Base-by-base conservation (phyloP, 495 filamentous ascomycete genomes). In the Saxispiralis lemnorum region DNA sequence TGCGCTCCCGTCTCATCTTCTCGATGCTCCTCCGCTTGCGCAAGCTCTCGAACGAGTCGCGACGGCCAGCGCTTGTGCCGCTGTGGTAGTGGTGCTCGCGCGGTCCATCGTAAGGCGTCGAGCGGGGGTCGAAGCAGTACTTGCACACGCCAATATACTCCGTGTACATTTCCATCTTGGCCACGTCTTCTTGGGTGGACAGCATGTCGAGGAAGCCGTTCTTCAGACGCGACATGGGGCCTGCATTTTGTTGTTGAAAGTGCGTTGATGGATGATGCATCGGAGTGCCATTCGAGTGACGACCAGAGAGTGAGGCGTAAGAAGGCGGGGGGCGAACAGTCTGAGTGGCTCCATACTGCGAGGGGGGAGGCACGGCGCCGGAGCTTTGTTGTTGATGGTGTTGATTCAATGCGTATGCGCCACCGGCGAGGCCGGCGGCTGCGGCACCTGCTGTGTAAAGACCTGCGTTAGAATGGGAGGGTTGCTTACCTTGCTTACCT, bases 131-230 rank as follows among this genome's bases (percentile, higher is more conserved):
- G 48, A 83, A 83, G 51, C 79, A 83, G 44, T 72, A 60, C 46
- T 63, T 69, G 59, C 79, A 83, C 6, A 81, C 69, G 15, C 79
- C 79, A 39, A 79, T 80, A 39, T 70, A 65, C 53, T 83, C 76
- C 2, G 78, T 79, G 48, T 83, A 83, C 51, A 79, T 76, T 56
- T 83, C 79, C 52, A 77, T 83, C 47, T 70, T 70, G 6, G 67
- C 72, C 2, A 83, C 75, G 11, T 72, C 79, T 49, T 83, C 74
- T 17, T 46, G 45, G 14, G 28, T 33, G 1, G 46, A 41, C 31
- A 53, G 38, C 12, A 53, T 31, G 20, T 53, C 49, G 38, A 53
- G 35, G 17, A 53, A 42, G 15, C 50, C 50, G 20, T 53, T 46
- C 36, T 45, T 53, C 7, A 53, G 38, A 32, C 67, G 72, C 31